Percentiles rank a stretch among this genome's conserved stretches.
Evolutionary conservation across 352 stramenopile species (phyloP).

Genomic region (Globisporangium takayamanum): DNA sequence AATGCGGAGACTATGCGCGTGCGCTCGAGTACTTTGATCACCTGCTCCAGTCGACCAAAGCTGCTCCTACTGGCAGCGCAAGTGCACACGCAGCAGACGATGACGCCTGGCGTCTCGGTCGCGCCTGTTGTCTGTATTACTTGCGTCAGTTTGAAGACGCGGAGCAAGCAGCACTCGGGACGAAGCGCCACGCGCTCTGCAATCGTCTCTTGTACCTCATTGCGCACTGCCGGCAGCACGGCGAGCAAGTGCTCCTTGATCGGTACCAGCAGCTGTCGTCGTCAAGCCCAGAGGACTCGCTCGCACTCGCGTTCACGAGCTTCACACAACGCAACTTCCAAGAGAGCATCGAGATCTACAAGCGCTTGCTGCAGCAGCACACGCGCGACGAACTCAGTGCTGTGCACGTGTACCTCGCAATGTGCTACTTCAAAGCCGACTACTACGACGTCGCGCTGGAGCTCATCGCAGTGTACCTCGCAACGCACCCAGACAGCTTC

Average conservation of each 20-base stretch:
- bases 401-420: slow-evolving; percentile 63
- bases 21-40: slow-evolving; percentile 47
- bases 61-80: neutral
- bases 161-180: slow-evolving; percentile 40
- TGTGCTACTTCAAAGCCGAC: slow-evolving; percentile 70
- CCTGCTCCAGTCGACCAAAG: slow-evolving; percentile 21
- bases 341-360: slow-evolving; percentile 68
- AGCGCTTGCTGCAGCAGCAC: slow-evolving; percentile 29
- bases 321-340: slow-evolving; percentile 54
- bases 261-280: slow-evolving; percentile 43
- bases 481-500: slow-evolving; percentile 40
- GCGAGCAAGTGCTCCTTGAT: slow-evolving; percentile 83
- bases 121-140: slow-evolving; percentile 52
- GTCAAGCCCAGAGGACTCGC: slow-evolving; percentile 25
- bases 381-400: slow-evolving; percentile 24
- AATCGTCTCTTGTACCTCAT: slow-evolving; percentile 51
- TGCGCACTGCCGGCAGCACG: slow-evolving; percentile 31
- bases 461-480: slow-evolving; percentile 49
- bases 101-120: slow-evolving; percentile 38
- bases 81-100: slow-evolving; percentile 9
- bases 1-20: slow-evolving; percentile 34
- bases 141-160: slow-evolving; percentile 37
- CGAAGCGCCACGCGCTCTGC: slow-evolving; percentile 34
- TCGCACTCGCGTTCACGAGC: slow-evolving; percentile 39
- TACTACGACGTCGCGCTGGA: slow-evolving; percentile 71